Conservation (phyloP, 2,329 filamentous ascomycete genomes). For the Aspergillus novofumigatus region DNA sequence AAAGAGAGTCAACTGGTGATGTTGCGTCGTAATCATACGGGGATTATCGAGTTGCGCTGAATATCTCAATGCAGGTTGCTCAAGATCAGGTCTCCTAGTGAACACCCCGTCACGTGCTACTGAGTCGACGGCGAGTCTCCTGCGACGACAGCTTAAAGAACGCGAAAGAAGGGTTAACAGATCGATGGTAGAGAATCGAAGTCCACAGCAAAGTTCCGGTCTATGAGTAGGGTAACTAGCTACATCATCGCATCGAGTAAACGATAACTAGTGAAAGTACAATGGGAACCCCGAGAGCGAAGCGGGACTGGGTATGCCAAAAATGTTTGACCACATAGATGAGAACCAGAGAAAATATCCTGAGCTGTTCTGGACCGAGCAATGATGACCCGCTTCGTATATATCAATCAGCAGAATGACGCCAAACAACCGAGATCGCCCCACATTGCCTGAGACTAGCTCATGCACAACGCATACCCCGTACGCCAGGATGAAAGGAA, state of each 20-base stretch:
- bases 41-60: not conserved
- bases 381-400: not conserved
- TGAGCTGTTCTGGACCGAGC: not conserved
- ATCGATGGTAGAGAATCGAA: not conserved
- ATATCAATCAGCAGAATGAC: not conserved
- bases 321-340: not conserved
- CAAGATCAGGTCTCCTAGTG: not conserved
- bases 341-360: not conserved
- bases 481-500: not conserved
- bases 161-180: too few species aligned
- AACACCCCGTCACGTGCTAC: not conserved
- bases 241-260: not conserved
- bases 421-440: not conserved
- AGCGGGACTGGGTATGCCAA: not conserved
- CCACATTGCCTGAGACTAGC: too few species aligned
- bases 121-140: not conserved
- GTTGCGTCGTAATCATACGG: not conserved
- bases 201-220: not conserved
- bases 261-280: not conserved
- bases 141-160: too few species aligned
- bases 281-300: too few species aligned
- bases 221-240: not conserved
- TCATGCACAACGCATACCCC: too few species aligned
- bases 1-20: not conserved
- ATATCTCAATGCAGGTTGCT: not conserved